Evolutionary conservation across 305 asterid species (phyloP), one percentile per base, ranked within the genome.

Genomic region (Fraxinus floribunda): DNA sequence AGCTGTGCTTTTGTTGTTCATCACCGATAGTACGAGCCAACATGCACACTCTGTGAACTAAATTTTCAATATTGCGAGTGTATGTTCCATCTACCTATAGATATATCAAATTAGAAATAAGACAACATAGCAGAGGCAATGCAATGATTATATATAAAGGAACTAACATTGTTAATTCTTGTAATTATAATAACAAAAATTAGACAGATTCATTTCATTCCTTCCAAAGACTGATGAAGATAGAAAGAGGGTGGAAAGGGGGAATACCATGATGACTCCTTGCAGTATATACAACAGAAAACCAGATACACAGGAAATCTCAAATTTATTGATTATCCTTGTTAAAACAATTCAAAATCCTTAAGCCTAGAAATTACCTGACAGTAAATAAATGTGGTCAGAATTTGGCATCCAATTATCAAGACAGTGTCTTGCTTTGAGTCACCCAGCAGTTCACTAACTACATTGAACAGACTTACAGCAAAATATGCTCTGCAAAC

Each of bases 51-150:
- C 85, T 91, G 76, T 79, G 91, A 79, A 89, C 95, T 81, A 94
- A 83, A 79, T 83, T 91, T 82, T 93, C 99, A 81, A 96, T 90
- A 84, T 91, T 94, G 85, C 82, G 90, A 7, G 94, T 78, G 82
- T 94, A 94, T 75, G 97, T 92, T 84, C 94, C 97, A 85, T 96
- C 98, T 71, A 92, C 94, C 99, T 96, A 91, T 55, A 81, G 80
- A 86, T 22, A 70, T 24, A 83, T 77, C 77, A 80, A 13, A 84
- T 32, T 76, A 60, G 71, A 82, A 82, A 85, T 79, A 68, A 73
- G 79, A 70, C 72, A 80, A 34, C 18, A 29, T 26, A 26, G 22
- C 60, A 55, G 18, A 57, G 16, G 49, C n/a, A 24, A 26, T 34
- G 62, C 30, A 35, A 49, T 24, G 52, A 44, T 34, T 29, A 77